phyloP scores from a whole-genome alignment of 1,139 yeast species.

The Saccharomyces uvarum region DNA sequence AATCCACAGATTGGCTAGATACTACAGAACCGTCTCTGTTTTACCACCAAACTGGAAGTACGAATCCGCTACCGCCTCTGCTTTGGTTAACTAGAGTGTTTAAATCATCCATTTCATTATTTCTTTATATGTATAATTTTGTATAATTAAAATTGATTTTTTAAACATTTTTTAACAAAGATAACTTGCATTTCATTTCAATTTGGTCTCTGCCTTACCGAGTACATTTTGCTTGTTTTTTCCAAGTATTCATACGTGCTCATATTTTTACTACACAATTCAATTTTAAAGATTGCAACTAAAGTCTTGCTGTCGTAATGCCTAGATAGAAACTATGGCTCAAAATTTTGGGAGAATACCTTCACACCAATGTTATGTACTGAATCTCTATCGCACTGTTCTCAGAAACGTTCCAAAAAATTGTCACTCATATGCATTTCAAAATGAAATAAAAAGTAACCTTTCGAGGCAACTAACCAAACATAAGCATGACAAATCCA shows the following conservation, averaged over 20 bases:
- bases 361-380: conserved; percentile 20
- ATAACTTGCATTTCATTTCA: neutral
- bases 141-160: conserved; percentile 1
- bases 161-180: neutral
- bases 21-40: conserved; percentile 98
- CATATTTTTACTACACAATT: neutral
- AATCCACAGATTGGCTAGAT: conserved; percentile 99
- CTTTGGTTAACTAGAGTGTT: conserved; percentile 82
- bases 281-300: neutral
- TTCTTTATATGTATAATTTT: neutral
- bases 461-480: conserved; percentile 9
- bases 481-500: conserved; percentile 21
- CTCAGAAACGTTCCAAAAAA: conserved; percentile 14
- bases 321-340: neutral
- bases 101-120: neutral
- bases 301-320: neutral
- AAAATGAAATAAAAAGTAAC: conserved; percentile 9
- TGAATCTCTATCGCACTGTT: conserved; percentile 22
- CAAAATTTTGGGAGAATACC: neutral
- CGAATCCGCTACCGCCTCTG: conserved; percentile 99
- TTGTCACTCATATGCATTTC: conserved; percentile 15
- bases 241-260: neutral
- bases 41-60: conserved; percentile 99
- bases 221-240: neutral
- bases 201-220: neutral